Evolutionary conservation across 2,329 filamentous ascomycete species (phyloP).

Genomic region (Hypoxylon sp.): DNA sequence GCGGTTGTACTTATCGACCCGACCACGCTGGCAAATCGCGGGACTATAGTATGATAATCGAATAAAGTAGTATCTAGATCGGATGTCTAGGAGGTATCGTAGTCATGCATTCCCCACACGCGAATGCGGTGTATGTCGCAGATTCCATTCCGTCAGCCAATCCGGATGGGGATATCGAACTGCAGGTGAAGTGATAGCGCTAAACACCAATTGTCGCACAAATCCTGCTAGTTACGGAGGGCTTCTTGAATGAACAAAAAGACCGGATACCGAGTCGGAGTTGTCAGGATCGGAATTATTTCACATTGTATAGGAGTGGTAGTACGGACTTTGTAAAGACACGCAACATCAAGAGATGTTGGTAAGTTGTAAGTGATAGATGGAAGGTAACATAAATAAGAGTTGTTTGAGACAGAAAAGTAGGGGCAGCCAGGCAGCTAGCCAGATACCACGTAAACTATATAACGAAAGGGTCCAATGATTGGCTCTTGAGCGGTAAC

Average conservation of each 20-base stretch:
- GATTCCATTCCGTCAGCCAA: slow-evolving; percentile 14
- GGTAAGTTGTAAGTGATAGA: neutral
- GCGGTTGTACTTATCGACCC: neutral
- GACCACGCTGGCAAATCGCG: neutral
- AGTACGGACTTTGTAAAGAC: neutral
- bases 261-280: neutral
- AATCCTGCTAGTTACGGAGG: neutral
- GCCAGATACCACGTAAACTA: neutral
- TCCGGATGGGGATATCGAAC: slow-evolving; percentile 14
- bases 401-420: neutral
- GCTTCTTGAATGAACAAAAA: neutral
- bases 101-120: slow-evolving; percentile 13
- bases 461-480: neutral
- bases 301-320: neutral
- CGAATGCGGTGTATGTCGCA: slow-evolving; percentile 15
- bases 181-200: slow-evolving; percentile 5
- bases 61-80: slow-evolving; percentile 17
- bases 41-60: slow-evolving; percentile 17
- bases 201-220: slow-evolving; percentile 7
- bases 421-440: neutral
- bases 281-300: neutral
- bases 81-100: slow-evolving; percentile 14
- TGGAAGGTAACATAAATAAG: neutral
- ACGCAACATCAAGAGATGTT: neutral
- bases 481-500: neutral